These are phyloP conservation scores for Arctium minus DNA, from an alignment of 129 eudicot genomes.

Conservation along the genomic window DNA sequence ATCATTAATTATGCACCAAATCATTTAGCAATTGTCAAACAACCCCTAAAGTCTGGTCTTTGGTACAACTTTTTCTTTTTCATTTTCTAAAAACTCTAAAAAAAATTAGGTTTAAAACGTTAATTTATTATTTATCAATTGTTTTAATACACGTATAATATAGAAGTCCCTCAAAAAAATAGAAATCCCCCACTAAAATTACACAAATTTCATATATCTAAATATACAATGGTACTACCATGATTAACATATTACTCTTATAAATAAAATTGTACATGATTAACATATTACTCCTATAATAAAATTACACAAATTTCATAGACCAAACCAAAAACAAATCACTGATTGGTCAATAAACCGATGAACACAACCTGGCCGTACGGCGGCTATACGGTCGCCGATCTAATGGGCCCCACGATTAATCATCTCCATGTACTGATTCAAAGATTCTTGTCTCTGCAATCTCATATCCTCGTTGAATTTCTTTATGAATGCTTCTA, in stretches of 20 bases:
- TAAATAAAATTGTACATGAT: neutral
- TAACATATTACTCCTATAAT: neutral
- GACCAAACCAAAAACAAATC: neutral
- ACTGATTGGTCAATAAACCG: neutral
- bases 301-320: constrained; percentile 3
- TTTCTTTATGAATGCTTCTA: constrained; percentile 75
- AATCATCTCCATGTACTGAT: constrained; percentile 58
- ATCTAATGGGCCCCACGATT: constrained; percentile 43
- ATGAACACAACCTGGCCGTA: neutral
- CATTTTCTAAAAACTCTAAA: no score
- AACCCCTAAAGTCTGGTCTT: no score
- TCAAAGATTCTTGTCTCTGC: constrained; percentile 66
- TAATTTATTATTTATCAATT: no score
- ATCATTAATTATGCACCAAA: no score
- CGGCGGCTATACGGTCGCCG: neutral
- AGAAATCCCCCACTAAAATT: neutral
- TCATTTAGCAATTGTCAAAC: no score
- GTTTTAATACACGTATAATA: no score
- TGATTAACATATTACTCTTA: neutral
- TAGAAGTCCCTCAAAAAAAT: no score
- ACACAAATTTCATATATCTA: neutral
- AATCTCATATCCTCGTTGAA: constrained; percentile 68
- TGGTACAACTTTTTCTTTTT: no score
- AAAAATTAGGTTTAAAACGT: no score
- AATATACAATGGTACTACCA: no score